phyloP scores from a whole-genome alignment of 2,329 filamentous ascomycete genomes.

The Albifimbria verrucaria region DNA sequence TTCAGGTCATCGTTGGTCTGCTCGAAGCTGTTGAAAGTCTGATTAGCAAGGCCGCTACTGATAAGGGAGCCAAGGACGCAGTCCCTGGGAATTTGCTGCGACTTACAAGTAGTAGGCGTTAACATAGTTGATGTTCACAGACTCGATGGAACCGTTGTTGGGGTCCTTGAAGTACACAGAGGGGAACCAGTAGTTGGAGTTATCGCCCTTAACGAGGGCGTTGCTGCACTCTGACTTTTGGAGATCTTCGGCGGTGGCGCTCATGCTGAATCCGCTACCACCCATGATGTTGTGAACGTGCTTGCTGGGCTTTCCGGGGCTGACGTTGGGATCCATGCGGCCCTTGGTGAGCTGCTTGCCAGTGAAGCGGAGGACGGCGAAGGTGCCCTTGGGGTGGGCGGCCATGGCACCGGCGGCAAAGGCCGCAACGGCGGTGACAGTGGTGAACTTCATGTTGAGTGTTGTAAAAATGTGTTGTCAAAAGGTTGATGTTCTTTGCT shows the following conservation, averaged over 20 bases:
- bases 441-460: constrained; percentile 32
- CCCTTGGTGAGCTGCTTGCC: constrained; percentile 61
- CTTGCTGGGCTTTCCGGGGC: constrained; percentile 51
- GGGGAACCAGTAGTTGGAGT: constrained; percentile 77
- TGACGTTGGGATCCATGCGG: constrained; percentile 66
- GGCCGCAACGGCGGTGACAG: constrained; percentile 30
- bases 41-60: constrained; percentile 9
- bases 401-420: constrained; percentile 33
- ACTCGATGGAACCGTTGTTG: constrained; percentile 59
- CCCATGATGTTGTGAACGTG: constrained; percentile 73
- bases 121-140: constrained; percentile 68
- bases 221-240: constrained; percentile 65
- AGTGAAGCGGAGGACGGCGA: constrained; percentile 70
- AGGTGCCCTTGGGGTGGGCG: constrained; percentile 48
- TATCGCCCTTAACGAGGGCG: constrained; percentile 64
- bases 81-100: not conserved
- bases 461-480: not conserved
- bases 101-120: constrained; percentile 72
- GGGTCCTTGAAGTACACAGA: constrained; percentile 65
- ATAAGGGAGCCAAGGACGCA: not conserved
- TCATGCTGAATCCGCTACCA: constrained; percentile 63
- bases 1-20: constrained; percentile 61
- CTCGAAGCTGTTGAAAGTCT: constrained; percentile 49
- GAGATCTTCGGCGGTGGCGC: constrained; percentile 59
- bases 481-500: constrained; percentile 1